Evolutionary conservation across 2,329 filamentous ascomycete genomes (phyloP), one percentile per base, ranked within the genome.

Genomic region (Ramularia endophylla): DNA sequence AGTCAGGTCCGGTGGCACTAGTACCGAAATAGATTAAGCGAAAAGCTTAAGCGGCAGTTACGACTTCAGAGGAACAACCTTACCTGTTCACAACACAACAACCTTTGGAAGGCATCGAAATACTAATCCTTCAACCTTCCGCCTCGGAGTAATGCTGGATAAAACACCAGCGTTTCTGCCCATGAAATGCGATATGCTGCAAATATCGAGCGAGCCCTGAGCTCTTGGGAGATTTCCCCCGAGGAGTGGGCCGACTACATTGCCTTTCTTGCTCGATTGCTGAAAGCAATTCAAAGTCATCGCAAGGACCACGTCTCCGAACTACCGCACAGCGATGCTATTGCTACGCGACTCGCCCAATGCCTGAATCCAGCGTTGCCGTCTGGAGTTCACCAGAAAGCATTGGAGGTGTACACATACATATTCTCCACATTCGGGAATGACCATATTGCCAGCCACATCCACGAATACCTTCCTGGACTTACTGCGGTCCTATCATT

Each of bases 241-340:
- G 88, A 97, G 67, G 92, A 98, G 79, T 98, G 92, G 92, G 92
- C 94, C 36, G 92, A 98, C 68, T 98, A 98, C 62, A 98, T 98
- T 58, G 95, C 90, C 13, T 98, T 97, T 63, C 70, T 98, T 41
- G 94, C 86, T 61, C 81, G 87, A 48, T 73, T 98, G 36, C 73
- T 95, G 48, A 97, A 95, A 79, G 87, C 90, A 27, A 74, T 98
- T 16, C 92, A 98, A 77, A 80, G 85, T 32, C 86, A 89, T 50
- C 87, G 87, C 17, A 70, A 82, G 32, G 80, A 79, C 44, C 6
- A 25, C 22, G 77, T 81, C 41, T 75, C 78, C 7, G 69, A 80
- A 25, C 81, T 98, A 44, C 90, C 92, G 9, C 81, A 89, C 57
- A 94, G 89, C 67, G 72, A 78, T 13, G 74, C 81, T 42, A 83